phyloP scores from a whole-genome alignment of 2,329 filamentous ascomycete species.

The Colletotrichum caudatum region DNA sequence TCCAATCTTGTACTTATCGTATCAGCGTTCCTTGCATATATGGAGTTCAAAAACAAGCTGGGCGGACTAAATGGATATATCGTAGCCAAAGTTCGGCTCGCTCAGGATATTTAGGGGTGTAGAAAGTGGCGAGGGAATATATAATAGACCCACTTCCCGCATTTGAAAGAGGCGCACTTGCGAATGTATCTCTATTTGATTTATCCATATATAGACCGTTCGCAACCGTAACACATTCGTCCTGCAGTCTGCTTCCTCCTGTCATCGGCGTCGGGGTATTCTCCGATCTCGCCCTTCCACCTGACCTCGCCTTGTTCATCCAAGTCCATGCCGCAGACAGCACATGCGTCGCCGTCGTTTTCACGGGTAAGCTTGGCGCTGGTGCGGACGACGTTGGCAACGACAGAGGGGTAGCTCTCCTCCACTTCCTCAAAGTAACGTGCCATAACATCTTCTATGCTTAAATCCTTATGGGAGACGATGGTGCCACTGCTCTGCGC shows the following conservation, averaged over 20 bases:
- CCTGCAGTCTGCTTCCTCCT: constrained; percentile 46
- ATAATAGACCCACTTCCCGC: constrained; percentile 10
- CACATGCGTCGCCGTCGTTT: constrained; percentile 62
- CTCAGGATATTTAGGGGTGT: background rate
- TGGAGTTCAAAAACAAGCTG: constrained; percentile 38
- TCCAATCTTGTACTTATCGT: constrained; percentile 31
- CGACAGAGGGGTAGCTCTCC: constrained; percentile 87
- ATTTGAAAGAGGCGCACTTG: constrained; percentile 1
- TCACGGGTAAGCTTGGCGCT: constrained; percentile 79
- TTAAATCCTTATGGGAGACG: constrained; percentile 79
- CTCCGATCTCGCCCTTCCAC: constrained; percentile 72
- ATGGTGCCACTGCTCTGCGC: constrained; percentile 53
- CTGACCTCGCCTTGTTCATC: constrained; percentile 72
- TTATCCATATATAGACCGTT: constrained; percentile 70
- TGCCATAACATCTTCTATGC: constrained; percentile 90
- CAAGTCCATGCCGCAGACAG: constrained; percentile 77
- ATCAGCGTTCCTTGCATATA: constrained; percentile 40
- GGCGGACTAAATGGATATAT: constrained; percentile 15
- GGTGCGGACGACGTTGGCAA: constrained; percentile 94
- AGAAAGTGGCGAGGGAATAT: constrained; percentile 6
- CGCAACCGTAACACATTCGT: constrained; percentile 79
- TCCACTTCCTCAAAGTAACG: constrained; percentile 92
- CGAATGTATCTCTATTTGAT: constrained; percentile 17
- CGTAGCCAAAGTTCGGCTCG: constrained; percentile 20
- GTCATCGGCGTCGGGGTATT: constrained; percentile 45